phyloP scores from a whole-genome alignment of 1,284 basidiomycete genomes.

The Thecaphora frezii region DNA sequence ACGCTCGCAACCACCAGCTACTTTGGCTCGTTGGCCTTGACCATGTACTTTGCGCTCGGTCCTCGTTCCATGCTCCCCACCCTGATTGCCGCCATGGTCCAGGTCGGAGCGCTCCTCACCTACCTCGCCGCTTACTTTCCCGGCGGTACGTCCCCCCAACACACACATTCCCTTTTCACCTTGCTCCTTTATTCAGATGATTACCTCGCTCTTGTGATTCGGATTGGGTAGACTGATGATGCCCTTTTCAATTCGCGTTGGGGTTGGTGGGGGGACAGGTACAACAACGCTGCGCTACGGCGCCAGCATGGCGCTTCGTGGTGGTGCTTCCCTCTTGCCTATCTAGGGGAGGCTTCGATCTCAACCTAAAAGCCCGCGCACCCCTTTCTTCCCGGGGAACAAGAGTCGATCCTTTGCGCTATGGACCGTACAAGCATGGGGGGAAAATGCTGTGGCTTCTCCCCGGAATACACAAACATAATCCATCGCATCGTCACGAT shows the following conservation, averaged over 20 bases:
- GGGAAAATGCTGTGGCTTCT: too few relatives aligned
- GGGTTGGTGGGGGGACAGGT: too few relatives aligned
- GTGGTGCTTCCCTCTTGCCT: constrained; percentile 49
- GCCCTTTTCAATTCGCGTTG: neutral
- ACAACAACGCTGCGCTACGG: constrained; percentile 54
- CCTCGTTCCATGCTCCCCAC: constrained; percentile 50
- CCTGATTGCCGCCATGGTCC: constrained; percentile 44
- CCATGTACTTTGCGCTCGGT: constrained; percentile 57
- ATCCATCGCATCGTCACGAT: too few relatives aligned
- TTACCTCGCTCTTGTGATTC: too few relatives aligned
- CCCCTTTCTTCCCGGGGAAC: too few relatives aligned
- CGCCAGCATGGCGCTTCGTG: constrained; percentile 46
- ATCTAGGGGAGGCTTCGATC: constrained; percentile 9
- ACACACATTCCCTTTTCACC: neutral
- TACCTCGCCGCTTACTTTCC: constrained; percentile 58
- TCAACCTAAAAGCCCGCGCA: too few relatives aligned
- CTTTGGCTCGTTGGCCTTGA: constrained; percentile 49
- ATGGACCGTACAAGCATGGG: too few relatives aligned
- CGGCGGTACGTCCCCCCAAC: constrained; percentile 21
- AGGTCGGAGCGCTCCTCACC: constrained; percentile 45
- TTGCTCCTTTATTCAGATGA: neutral
- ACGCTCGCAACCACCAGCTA: constrained; percentile 14
- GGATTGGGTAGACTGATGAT: too few relatives aligned
- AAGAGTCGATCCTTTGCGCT: too few relatives aligned
- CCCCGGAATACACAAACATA: too few relatives aligned